phyloP scores from a whole-genome alignment of 352 stramenopile genomes.

The Phytophthora citricola region DNA sequence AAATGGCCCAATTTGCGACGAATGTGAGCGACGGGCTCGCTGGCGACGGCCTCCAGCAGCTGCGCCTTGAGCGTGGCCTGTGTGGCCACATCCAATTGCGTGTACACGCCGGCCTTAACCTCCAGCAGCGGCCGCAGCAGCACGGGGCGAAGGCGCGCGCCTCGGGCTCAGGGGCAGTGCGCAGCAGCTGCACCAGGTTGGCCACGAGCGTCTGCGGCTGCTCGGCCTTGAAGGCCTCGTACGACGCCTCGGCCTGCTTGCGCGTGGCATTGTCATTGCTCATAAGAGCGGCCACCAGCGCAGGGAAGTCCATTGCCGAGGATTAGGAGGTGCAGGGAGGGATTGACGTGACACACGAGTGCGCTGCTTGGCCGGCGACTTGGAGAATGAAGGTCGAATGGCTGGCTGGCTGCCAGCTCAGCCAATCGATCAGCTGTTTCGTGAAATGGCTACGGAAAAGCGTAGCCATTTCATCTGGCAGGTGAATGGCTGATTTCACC shows the following conservation, averaged over 20 bases:
- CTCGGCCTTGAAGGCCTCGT: conserved; percentile 71
- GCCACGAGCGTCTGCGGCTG: conserved; percentile 69
- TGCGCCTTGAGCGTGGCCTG: conserved; percentile 71
- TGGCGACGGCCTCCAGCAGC: conserved; percentile 71
- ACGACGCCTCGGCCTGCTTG: conserved; percentile 80
- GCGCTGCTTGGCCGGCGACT: conserved; percentile 20
- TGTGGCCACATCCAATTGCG: conserved; percentile 56
- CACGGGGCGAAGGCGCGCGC: conserved; percentile 80
- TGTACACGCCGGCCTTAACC: conserved; percentile 71
- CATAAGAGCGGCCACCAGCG: conserved; percentile 78
- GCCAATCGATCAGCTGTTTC: conserved; percentile 39
- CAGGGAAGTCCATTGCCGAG: conserved; percentile 69
- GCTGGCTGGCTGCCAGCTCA: conserved; percentile 21
- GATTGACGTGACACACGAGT: background rate
- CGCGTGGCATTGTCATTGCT: conserved; percentile 76
- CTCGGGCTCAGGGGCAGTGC: conserved; percentile 58
- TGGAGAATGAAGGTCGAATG: conserved; percentile 23
- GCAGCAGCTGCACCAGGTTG: conserved; percentile 74
- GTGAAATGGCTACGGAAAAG: conserved; percentile 35
- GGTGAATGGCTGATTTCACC: too few species aligned
- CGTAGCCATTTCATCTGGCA: background rate
- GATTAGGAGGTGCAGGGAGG: background rate
- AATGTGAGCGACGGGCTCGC: conserved; percentile 75
- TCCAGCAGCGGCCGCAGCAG: conserved; percentile 82
- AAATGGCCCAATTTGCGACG: conserved; percentile 85